phyloP scores from a whole-genome alignment of 78 protist genomes.

The Dictyostelium capitatum region DNA sequence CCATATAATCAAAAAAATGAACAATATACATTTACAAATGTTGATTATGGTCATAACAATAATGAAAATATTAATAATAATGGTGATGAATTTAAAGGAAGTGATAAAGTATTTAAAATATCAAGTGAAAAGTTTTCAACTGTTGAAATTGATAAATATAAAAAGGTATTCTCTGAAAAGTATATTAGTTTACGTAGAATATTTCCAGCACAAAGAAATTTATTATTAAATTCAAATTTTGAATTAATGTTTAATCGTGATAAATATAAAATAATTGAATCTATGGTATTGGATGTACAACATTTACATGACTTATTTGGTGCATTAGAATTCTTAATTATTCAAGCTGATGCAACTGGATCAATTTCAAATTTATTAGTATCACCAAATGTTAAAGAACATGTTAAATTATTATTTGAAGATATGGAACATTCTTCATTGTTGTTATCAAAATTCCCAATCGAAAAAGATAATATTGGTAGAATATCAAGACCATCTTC shows the following conservation, averaged over 20 bases:
- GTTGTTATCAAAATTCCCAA: neutral
- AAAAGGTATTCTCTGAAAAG: neutral
- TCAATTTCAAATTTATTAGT: neutral
- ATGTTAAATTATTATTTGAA: neutral
- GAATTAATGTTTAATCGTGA: neutral
- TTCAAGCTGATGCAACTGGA: neutral
- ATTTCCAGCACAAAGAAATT: constrained; percentile 22
- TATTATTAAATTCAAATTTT: constrained; percentile 4
- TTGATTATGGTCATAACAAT: neutral
- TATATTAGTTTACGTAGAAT: neutral
- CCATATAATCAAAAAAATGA: neutral
- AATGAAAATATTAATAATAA: neutral
- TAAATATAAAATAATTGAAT: neutral
- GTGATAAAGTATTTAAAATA: neutral
- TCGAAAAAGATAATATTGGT: constrained; percentile 1
- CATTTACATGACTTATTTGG: constrained; percentile 19
- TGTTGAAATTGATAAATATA: neutral
- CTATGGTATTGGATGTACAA: neutral
- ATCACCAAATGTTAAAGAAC: neutral
- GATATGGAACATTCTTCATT: neutral
- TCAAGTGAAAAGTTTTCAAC: neutral
- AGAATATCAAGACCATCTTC: neutral
- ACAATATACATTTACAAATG: neutral
- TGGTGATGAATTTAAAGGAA: too few species aligned
- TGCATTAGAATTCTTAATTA: neutral